Percentiles rank a stretch among this genome's conserved stretches.
Conservation (phyloP, 1,284 basidiomycete genomes). For the Fomitopsis pinicola region DNA sequence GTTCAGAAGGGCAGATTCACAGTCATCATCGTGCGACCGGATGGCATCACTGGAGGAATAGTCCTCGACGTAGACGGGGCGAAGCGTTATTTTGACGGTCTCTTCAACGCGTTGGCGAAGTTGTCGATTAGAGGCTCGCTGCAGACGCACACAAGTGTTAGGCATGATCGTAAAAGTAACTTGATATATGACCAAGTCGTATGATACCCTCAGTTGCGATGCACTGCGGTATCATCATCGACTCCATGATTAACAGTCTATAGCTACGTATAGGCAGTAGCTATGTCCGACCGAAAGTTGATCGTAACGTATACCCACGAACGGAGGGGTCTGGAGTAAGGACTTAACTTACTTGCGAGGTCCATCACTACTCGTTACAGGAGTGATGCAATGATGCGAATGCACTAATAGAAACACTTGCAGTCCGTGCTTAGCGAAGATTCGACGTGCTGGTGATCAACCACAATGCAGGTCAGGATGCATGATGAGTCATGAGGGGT, state of each 20-base stretch:
- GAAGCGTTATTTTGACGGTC: conserved; percentile 9
- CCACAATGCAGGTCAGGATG: not conserved
- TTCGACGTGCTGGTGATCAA: not conserved
- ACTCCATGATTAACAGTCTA: not conserved
- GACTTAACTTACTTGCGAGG: conserved; percentile 2
- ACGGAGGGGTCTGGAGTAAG: not conserved
- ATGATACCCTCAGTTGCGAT: not conserved
- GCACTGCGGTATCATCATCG: not conserved
- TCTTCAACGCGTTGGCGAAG: not conserved
- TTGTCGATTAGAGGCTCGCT: too few species aligned
- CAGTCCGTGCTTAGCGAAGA: not conserved
- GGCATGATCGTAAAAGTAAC: too few species aligned
- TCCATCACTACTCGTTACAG: not conserved
- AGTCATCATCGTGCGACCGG: conserved; percentile 19
- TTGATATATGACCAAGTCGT: not conserved
- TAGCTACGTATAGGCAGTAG: not conserved
- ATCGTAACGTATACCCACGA: not conserved
- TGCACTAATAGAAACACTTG: not conserved
- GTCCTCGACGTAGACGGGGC: conserved; percentile 9
- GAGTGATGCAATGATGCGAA: not conserved
- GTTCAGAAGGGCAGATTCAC: conserved; percentile 1
- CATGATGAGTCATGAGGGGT: conserved; percentile 1
- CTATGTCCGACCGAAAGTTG: not conserved
- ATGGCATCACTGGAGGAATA: conserved; percentile 19
- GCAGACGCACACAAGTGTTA: too few species aligned